Percentiles rank a stretch among this genome's conserved stretches.
Evolutionary conservation across 2,329 filamentous ascomycete genomes (phyloP).

Genomic region (Alternaria ethzedia): DNA sequence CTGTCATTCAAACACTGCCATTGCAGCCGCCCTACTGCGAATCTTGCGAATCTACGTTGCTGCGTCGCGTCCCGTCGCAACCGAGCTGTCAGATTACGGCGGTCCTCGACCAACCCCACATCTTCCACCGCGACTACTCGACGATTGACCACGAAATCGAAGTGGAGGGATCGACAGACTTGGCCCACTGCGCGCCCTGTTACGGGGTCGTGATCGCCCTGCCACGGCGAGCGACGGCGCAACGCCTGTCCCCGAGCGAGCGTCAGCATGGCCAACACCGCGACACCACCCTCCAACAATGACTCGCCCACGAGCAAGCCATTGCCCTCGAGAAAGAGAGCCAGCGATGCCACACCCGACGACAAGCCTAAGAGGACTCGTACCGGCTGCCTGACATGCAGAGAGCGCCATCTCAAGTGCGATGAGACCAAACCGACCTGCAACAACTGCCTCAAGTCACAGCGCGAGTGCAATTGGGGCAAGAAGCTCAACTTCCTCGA

Average conservation of each 20-base stretch:
- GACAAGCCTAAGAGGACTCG: conserved; percentile 82
- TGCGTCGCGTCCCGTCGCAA: conserved; percentile 1
- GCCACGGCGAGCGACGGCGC: conserved; percentile 3
- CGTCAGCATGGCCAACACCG: conserved; percentile 27
- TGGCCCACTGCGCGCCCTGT: conserved; percentile 9
- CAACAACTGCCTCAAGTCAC: conserved; percentile 88
- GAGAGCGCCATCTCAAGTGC: conserved; percentile 89
- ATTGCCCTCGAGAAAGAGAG: conserved; percentile 25
- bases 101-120: background rate
- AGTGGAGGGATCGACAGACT: conserved; percentile 4
- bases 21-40: background rate
- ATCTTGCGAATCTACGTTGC: conserved; percentile 2
- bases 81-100: background rate
- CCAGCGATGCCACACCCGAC: conserved; percentile 33
- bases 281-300: conserved; percentile 28
- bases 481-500: conserved; percentile 92
- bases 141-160: background rate
- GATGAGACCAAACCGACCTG: conserved; percentile 74
- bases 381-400: conserved; percentile 88
- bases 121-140: background rate
- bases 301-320: conserved; percentile 28
- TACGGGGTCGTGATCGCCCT: conserved; percentile 9
- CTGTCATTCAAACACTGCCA: conserved; percentile 3
- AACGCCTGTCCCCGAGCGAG: conserved; percentile 1
- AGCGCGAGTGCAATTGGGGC: conserved; percentile 82